These are phyloP conservation scores for Candida xiaguanensis DNA, from an alignment of 805 yeast genomes.

Conservation along the genomic window DNA sequence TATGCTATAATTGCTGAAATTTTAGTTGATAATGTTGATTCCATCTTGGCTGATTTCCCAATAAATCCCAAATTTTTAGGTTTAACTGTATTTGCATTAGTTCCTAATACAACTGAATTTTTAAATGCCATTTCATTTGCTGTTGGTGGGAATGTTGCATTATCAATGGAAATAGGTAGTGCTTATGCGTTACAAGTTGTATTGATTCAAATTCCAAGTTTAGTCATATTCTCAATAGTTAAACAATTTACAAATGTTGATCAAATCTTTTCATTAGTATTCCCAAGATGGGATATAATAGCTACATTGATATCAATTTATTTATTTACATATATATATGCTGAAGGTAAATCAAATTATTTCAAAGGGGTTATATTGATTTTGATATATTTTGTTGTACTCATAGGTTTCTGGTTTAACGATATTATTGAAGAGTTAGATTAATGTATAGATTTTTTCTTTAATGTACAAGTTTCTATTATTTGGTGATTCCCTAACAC, in stretches of 20 bases:
- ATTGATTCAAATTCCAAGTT: conserved; percentile 85
- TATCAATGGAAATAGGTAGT: conserved; percentile 96
- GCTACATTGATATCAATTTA: conserved; percentile 83
- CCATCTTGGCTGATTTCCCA: conserved; percentile 73
- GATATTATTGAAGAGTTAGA: conserved; percentile 33
- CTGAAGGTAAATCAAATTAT: conserved; percentile 94
- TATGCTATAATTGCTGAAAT: conserved; percentile 95
- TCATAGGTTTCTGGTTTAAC: conserved; percentile 76
- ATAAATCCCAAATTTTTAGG: conserved; percentile 90
- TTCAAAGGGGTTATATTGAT: conserved; percentile 91
- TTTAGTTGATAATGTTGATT: conserved; percentile 87
- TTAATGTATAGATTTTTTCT: conserved; percentile 1
- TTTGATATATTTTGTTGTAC: conserved; percentile 68
- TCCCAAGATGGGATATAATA: conserved; percentile 93
- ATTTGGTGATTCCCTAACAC: conserved; percentile 72
- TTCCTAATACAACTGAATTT: conserved; percentile 96
- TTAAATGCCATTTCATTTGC: conserved; percentile 97
- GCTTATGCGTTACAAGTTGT: conserved; percentile 97
- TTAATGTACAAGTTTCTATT: conserved; percentile 45
- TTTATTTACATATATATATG: conserved; percentile 87
- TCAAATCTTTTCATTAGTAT: conserved; percentile 73
- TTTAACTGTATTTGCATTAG: conserved; percentile 89
- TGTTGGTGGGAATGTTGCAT: conserved; percentile 89
- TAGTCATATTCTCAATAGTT: conserved; percentile 69
- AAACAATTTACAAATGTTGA: conserved; percentile 38